These are phyloP conservation scores for Cynanchum wilfordii DNA, from an alignment of 257 asterid species.

Conservation along the genomic window DNA sequence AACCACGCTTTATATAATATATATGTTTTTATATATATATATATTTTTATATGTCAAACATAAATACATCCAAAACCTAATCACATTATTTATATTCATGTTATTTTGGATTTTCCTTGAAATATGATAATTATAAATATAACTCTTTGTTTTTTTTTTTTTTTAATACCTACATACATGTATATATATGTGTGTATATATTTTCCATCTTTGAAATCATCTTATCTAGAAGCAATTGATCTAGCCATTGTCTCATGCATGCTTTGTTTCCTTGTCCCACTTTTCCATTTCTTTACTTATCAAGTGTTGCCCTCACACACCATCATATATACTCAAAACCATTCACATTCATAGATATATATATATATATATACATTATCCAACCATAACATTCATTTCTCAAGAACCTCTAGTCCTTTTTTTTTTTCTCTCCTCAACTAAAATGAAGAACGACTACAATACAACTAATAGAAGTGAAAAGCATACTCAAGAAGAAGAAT, in stretches of 20 bases:
- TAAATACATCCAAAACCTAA: neutral
- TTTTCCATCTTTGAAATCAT: constrained; percentile 10
- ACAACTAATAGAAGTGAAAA: neutral
- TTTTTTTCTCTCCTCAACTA: neutral
- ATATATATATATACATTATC: neutral
- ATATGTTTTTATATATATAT: too few relatives aligned
- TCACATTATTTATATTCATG: too few relatives aligned
- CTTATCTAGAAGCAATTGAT: constrained; percentile 14
- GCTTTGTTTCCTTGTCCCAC: constrained; percentile 8
- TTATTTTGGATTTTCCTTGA: neutral
- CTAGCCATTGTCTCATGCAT: constrained; percentile 8
- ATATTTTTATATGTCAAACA: neutral
- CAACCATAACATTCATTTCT: neutral
- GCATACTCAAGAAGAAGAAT: neutral
- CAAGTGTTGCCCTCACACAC: neutral
- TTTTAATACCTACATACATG: too few relatives aligned
- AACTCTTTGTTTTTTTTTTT: neutral
- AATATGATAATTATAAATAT: neutral
- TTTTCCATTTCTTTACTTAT: neutral
- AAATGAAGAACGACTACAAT: constrained; percentile 10
- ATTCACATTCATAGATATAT: neutral
- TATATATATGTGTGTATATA: too few relatives aligned
- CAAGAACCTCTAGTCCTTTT: too few relatives aligned
- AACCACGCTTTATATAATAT: too few relatives aligned
- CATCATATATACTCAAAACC: neutral